phyloP scores from a whole-genome alignment of 2,329 filamentous ascomycete species.

The Diaporthe ilicicola region DNA sequence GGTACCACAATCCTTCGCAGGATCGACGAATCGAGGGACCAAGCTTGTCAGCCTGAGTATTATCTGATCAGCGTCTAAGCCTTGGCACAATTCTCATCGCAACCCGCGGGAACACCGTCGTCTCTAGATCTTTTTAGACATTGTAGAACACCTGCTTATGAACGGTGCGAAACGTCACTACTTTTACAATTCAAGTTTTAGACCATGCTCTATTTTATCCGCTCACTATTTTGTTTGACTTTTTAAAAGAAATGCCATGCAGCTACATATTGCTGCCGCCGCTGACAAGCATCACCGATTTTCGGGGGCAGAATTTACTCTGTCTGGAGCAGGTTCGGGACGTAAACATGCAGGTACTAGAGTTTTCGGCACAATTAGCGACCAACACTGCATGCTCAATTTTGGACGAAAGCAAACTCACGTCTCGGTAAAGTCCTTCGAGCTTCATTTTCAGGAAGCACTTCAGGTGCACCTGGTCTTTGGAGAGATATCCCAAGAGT shows the following conservation, averaged over 20 bases:
- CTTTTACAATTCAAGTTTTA: too few species aligned
- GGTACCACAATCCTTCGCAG: neutral
- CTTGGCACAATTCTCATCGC: neutral
- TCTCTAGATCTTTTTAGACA: too few species aligned
- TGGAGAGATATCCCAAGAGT: neutral
- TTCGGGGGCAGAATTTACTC: neutral
- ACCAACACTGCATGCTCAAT: neutral
- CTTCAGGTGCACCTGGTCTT: neutral
- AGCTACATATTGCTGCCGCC: neutral
- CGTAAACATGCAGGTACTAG: conserved; percentile 5
- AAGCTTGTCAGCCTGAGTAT: neutral
- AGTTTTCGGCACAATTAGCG: neutral
- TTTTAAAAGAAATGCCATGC: neutral
- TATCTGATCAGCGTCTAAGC: neutral
- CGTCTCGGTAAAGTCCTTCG: conserved; percentile 14
- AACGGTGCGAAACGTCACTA: too few species aligned
- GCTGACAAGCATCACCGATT: too few species aligned
- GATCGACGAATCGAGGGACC: neutral
- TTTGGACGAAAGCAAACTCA: neutral
- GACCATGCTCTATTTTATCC: neutral
- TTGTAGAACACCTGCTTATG: neutral
- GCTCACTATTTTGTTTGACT: neutral
- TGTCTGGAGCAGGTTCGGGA: conserved; percentile 7
- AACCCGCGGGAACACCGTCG: neutral
- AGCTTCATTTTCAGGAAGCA: conserved; percentile 22